A percentile compares a stretch with the other conserved stretches of the same genome.
phyloP scores from a whole-genome alignment of 108 stramenopile species.

The Craspedostauros australis region DNA sequence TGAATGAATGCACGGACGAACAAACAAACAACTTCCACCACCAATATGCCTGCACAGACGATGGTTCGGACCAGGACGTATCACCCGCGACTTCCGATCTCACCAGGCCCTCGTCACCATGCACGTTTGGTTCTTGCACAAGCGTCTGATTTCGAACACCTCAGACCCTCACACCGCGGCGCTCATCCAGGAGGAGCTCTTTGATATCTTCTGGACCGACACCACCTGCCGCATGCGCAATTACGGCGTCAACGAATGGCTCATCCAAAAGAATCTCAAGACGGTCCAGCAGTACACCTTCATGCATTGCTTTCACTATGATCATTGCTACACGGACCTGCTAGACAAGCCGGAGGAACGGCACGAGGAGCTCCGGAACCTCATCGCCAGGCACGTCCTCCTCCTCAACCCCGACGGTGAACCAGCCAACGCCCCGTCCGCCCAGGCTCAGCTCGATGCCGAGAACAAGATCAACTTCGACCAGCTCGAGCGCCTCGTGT shows the following conservation, averaged over 20 bases:
- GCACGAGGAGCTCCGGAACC: conserved; percentile 49
- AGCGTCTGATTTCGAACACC: conserved; percentile 51
- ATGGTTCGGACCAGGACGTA: conserved; percentile 69
- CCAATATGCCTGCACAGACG: no score
- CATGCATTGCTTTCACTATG: conserved; percentile 72
- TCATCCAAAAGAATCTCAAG: conserved; percentile 80
- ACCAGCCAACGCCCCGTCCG: no score
- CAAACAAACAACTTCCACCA: no score
- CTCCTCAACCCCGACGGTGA: no score
- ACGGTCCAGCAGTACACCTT: conserved; percentile 86
- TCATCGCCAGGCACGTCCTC: conserved; percentile 25
- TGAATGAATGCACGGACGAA: no score
- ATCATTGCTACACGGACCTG: conserved; percentile 75
- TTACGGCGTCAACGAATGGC: conserved; percentile 72
- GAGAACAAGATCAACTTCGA: no score
- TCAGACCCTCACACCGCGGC: conserved; percentile 48
- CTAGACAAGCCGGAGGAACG: conserved; percentile 50
- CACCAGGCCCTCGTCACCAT: conserved; percentile 79
- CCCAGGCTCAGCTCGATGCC: no score
- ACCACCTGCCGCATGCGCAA: conserved; percentile 69
- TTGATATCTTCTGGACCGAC: conserved; percentile 86
- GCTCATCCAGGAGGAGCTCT: conserved; percentile 84
- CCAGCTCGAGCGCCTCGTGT: conserved; percentile 61
- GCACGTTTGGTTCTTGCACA: conserved; percentile 91
- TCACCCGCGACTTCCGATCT: conserved; percentile 74